Percentiles rank a stretch among this genome's conserved stretches.
phyloP scores from a whole-genome alignment of 257 asterid genomes.

The Leptodermis oblonga region DNA sequence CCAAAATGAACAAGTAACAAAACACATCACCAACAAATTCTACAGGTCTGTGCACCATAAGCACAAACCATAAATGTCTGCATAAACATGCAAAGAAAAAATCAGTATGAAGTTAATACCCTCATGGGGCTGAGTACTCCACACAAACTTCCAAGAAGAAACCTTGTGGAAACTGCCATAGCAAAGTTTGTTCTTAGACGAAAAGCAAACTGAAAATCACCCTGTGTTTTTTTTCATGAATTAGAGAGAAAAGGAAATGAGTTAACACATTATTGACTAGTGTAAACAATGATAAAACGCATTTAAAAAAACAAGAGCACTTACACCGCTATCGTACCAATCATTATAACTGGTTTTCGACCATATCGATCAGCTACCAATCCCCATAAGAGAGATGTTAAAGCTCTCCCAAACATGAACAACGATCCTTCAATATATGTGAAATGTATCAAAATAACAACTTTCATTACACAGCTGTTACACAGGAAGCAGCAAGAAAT shows the following conservation, averaged over 20 bases:
- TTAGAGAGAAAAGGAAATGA: background rate
- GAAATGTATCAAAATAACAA: background rate
- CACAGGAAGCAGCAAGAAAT: constrained; percentile 1
- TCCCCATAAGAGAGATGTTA: constrained; percentile 73
- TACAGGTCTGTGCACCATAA: background rate
- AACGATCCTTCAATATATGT: constrained; percentile 42
- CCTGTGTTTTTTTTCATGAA: constrained; percentile 32
- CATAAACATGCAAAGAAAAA: background rate
- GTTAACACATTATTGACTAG: background rate
- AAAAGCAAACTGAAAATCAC: constrained; percentile 70
- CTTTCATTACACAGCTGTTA: background rate
- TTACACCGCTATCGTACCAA: constrained; percentile 57
- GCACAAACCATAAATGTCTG: background rate
- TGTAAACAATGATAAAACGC: background rate
- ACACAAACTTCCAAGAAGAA: constrained; percentile 69
- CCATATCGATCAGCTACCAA: constrained; percentile 61
- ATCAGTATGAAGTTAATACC: constrained; percentile 30
- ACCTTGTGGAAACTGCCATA: constrained; percentile 76
- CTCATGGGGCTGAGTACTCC: constrained; percentile 77
- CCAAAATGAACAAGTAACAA: too few relatives aligned
- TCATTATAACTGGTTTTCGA: constrained; percentile 62
- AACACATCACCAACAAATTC: background rate
- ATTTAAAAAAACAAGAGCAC: constrained; percentile 16
- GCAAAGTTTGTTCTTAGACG: constrained; percentile 69
- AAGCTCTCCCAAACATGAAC: constrained; percentile 71